Evolutionary conservation across 306 rosid species (phyloP).

Genomic region (Vigna trinervia): DNA sequence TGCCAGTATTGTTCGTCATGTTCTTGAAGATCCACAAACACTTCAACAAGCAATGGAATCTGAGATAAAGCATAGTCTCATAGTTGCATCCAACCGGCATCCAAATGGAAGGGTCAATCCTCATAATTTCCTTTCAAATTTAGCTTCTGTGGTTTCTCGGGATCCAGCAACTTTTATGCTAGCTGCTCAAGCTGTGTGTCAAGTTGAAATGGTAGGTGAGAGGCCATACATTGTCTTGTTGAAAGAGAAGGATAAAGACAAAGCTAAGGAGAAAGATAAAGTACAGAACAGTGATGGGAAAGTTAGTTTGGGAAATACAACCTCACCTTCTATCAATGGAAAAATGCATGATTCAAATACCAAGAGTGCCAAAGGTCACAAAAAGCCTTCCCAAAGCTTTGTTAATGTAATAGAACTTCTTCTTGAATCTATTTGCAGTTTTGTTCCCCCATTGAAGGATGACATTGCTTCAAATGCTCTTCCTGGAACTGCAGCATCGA

Average conservation of each 20-base stretch:
- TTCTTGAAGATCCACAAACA: constrained; percentile 99
- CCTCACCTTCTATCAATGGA: constrained; percentile 67
- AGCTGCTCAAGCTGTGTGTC: constrained; percentile 97
- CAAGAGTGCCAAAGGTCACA: constrained; percentile 67
- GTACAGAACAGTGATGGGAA: constrained; percentile 66
- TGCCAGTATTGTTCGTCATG: constrained; percentile 90
- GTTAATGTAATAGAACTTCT: constrained; percentile 83
- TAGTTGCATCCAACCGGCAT: constrained; percentile 78
- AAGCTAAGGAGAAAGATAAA: constrained; percentile 87
- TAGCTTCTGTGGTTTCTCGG: constrained; percentile 92
- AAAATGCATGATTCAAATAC: constrained; percentile 71
- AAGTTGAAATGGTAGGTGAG: constrained; percentile 96
- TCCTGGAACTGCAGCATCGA: constrained; percentile 56
- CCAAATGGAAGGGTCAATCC: constrained; percentile 91
- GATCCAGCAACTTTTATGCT: constrained; percentile 89
- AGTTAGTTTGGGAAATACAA: constrained; percentile 60
- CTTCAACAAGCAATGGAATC: constrained; percentile 99
- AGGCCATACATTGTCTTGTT: constrained; percentile 84
- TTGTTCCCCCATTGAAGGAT: constrained; percentile 74
- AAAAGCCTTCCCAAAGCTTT: constrained; percentile 82
- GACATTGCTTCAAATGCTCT: constrained; percentile 55
- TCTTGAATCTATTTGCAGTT: constrained; percentile 77
- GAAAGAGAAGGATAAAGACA: constrained; percentile 92
- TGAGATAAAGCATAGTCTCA: constrained; percentile 84
- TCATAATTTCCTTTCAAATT: constrained; percentile 75